These are phyloP conservation scores for Aphanomyces astaci DNA, from an alignment of 352 stramenopile species.

Conservation along the genomic window DNA sequence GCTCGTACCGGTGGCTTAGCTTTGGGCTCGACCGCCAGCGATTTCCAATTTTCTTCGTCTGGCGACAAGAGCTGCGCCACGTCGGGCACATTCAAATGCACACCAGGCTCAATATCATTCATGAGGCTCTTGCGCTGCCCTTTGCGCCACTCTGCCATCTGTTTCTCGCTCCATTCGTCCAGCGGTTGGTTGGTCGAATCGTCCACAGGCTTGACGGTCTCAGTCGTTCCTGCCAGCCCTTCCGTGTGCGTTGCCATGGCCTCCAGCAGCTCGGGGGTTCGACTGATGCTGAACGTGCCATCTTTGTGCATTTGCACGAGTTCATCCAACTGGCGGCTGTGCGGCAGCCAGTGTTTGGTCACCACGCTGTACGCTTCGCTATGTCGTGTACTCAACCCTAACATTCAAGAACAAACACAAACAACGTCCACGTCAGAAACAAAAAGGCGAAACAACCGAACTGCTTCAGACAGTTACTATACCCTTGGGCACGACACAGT, in stretches of 20 bases:
- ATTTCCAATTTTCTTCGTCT: constrained; percentile 37
- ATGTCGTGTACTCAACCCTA: constrained; percentile 35
- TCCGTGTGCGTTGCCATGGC: constrained; percentile 66
- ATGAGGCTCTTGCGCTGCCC: constrained; percentile 48
- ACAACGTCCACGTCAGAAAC: too few species aligned
- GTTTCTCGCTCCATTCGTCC: constrained; percentile 36
- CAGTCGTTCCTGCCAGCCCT: constrained; percentile 40
- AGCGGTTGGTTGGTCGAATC: constrained; percentile 29
- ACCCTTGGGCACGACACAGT: constrained; percentile 44
- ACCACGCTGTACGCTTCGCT: constrained; percentile 56
- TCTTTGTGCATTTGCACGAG: constrained; percentile 71
- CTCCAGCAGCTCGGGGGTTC: constrained; percentile 54
- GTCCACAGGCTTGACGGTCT: constrained; percentile 32
- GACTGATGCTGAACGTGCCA: constrained; percentile 64
- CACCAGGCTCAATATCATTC: constrained; percentile 31
- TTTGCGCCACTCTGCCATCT: constrained; percentile 54
- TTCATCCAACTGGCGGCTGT: constrained; percentile 44
- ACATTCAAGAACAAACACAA: too few species aligned
- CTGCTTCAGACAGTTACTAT: neutral
- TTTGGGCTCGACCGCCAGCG: constrained; percentile 22
- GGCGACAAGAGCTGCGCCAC: constrained; percentile 23
- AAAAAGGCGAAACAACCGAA: neutral
- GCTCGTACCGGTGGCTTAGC: neutral
- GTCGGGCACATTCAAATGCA: constrained; percentile 25
- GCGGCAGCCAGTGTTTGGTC: constrained; percentile 47